Evolutionary conservation across 2,329 filamentous ascomycete genomes (phyloP).

Genomic region (Stachybotrys elegans): DNA sequence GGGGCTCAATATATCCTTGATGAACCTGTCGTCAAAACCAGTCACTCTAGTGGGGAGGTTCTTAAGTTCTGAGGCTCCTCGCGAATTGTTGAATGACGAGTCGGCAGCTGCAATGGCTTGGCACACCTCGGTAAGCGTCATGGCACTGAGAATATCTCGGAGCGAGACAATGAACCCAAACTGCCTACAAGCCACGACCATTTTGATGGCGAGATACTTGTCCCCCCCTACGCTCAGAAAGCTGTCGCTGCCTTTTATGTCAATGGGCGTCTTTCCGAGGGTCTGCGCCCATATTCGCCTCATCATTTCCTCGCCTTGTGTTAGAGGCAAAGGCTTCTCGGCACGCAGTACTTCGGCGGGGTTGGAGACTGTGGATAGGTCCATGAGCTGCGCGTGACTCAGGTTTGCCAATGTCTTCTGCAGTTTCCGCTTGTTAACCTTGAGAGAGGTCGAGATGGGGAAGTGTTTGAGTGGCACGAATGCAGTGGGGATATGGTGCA

Average conservation of each 20-base stretch:
- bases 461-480: slow-evolving; percentile 44
- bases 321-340: slow-evolving; percentile 42
- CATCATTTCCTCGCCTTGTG: slow-evolving; percentile 41
- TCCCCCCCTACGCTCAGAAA: slow-evolving; percentile 45
- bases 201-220: slow-evolving; percentile 34
- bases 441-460: slow-evolving; percentile 44
- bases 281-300: slow-evolving; percentile 42
- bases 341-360: slow-evolving; percentile 28
- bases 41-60: not conserved
- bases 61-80: not conserved
- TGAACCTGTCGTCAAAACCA: slow-evolving; percentile 27
- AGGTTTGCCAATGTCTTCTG: slow-evolving; percentile 38
- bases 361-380: slow-evolving; percentile 32
- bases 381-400: slow-evolving; percentile 37
- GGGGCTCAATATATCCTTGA: slow-evolving; percentile 35
- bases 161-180: slow-evolving; percentile 36
- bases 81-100: slow-evolving; percentile 8
- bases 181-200: slow-evolving; percentile 40
- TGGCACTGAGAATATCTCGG: slow-evolving; percentile 34
- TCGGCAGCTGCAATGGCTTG: slow-evolving; percentile 19
- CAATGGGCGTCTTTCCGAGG: slow-evolving; percentile 30
- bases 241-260: slow-evolving; percentile 36
- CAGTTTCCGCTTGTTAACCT: slow-evolving; percentile 44
- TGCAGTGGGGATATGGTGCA: slow-evolving; percentile 38
- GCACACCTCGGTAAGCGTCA: slow-evolving; percentile 40